A percentile compares a stretch with the other conserved stretches of the same genome.
These are phyloP conservation scores for Russula olivacea DNA, from an alignment of 768 basidiomycete genomes.

Conservation along the genomic window DNA sequence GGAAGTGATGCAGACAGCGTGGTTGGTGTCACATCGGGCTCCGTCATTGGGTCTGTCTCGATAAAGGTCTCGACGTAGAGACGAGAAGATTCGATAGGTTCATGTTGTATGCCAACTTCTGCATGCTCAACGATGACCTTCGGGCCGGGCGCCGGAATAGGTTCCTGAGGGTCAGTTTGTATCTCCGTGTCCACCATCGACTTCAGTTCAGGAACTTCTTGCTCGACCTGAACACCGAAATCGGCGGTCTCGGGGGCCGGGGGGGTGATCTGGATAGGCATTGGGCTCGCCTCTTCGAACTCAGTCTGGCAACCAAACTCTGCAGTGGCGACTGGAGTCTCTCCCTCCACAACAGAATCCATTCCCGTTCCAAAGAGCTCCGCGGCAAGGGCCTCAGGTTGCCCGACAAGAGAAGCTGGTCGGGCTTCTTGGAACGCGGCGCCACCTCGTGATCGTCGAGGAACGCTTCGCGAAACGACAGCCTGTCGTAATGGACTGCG, in stretches of 20 bases:
- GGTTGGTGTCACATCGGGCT: constrained; percentile 21
- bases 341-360: constrained; percentile 39
- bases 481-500: constrained; percentile 60
- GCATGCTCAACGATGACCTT: constrained; percentile 29
- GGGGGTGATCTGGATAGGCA: constrained; percentile 31
- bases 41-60: constrained; percentile 28
- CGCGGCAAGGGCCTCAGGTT: constrained; percentile 65
- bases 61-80: constrained; percentile 21
- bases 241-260: constrained; percentile 29
- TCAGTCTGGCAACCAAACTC: constrained; percentile 70
- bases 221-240: constrained; percentile 34
- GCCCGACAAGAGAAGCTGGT: constrained; percentile 63
- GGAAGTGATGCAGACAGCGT: constrained; percentile 12
- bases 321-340: constrained; percentile 39
- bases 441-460: constrained; percentile 57
- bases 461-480: constrained; percentile 44
- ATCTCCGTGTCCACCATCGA: constrained; percentile 28
- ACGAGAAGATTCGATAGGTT: constrained; percentile 31
- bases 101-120: constrained; percentile 50
- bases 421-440: constrained; percentile 64
- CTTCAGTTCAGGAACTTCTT: constrained; percentile 11
- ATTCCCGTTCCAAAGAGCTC: constrained; percentile 50
- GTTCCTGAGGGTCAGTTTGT: constrained; percentile 33
- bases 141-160: constrained; percentile 8
- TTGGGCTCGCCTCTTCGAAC: constrained; percentile 34